These are phyloP conservation scores for Lablab purpureus DNA, from an alignment of 306 rosid species.

Conservation along the genomic window DNA sequence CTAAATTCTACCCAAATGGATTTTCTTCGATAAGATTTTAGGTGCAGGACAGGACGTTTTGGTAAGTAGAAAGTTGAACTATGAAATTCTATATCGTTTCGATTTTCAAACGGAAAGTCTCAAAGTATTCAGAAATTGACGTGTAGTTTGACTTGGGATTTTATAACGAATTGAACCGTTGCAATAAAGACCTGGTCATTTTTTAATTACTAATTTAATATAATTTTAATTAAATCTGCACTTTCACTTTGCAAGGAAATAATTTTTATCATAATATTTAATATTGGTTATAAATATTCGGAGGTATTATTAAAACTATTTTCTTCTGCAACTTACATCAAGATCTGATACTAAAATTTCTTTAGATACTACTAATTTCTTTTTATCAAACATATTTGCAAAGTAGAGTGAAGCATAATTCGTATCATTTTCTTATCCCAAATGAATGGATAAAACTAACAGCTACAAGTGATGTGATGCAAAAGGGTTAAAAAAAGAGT, in stretches of 20 bases:
- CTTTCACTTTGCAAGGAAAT: neutral
- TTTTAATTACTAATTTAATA: neutral
- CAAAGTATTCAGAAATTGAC: neutral
- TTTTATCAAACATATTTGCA: no score
- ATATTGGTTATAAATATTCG: neutral
- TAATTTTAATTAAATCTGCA: neutral
- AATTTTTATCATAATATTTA: neutral
- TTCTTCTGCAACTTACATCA: neutral
- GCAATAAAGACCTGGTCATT: neutral
- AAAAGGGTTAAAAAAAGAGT: neutral
- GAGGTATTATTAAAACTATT: neutral
- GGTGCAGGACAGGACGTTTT: neutral
- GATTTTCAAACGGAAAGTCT: slow-evolving; percentile 13
- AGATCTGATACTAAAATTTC: neutral
- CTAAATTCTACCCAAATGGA: neutral
- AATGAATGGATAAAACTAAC: neutral
- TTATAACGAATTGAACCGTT: slow-evolving; percentile 38
- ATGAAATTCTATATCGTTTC: neutral
- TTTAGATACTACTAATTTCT: no score
- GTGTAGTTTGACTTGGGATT: slow-evolving; percentile 28
- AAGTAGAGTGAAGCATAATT: no score
- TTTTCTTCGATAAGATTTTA: neutral
- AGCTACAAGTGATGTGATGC: neutral
- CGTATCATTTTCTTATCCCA: no score
- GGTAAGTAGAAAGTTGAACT: slow-evolving; percentile 32